Base-by-base conservation (phyloP, 805 yeast species). In the Candida vartiovaarae region DNA sequence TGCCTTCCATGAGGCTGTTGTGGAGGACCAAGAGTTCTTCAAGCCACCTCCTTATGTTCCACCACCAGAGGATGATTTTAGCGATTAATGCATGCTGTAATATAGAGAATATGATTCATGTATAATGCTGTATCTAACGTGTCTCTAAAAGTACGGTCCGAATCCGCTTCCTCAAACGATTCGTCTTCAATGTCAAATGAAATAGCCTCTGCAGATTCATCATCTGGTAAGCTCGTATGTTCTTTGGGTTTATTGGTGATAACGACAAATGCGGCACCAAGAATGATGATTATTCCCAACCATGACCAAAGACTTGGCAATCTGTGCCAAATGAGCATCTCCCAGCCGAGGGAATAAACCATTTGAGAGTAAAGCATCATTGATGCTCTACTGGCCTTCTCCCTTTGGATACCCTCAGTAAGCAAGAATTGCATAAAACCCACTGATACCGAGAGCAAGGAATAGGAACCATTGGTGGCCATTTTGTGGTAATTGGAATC, bases 351-450 rank as follows among this genome's bases (percentile, higher is more conserved):
- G 0, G 96, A 91, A 64, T 82, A 87, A 2, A 89, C 65, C 71
- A 89, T 73, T 56, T 82, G 86, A 2, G 89, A 72, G 59, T 90
- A 90, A 2, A 75, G 66, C 78, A 87, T 80, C 47, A 85, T 71
- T 9, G 90, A 72, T 0, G 89, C 86, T 44, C 84, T 72, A 4
- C 88, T 79, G 0, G 96, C 95, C 47, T 71, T 73, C 49, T 85
- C 95, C 43, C 86, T 69, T 60, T 87, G 95, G 40, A 89, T 74
- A 1, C 96, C 96, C 7, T 86, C 78, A 0, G 96, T 85, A 39
- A 85, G 63, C 32, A 82, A 65, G 55, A 80, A 81, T 61, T 90
- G 96, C 81, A 83, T 84, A 47, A 80, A 89, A 90, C 0, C 97
- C 97, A 42, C 84, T 72, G 2, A 82, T 48, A 3, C 96, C 95